Conservation (phyloP, 2,329 filamentous ascomycete genomes). For the Colletotrichum phormii region DNA sequence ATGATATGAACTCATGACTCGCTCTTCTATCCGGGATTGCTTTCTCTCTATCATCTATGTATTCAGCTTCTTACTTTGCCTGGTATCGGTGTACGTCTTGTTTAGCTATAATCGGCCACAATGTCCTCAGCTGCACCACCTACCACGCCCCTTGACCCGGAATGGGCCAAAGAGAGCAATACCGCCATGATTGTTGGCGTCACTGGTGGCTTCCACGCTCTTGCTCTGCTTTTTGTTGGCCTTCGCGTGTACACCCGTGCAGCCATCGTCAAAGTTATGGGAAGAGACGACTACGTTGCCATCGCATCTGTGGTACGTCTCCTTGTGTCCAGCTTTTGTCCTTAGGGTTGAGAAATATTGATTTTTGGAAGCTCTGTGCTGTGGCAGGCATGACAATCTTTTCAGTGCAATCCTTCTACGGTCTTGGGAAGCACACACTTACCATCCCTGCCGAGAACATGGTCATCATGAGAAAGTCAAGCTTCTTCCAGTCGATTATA, state of each 20-base stretch:
- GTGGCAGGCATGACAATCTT: constrained; percentile 48
- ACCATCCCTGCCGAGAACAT: constrained; percentile 48
- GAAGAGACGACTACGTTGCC: constrained; percentile 45
- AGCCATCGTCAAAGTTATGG: constrained; percentile 40
- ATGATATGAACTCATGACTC: background rate
- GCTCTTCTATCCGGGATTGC: background rate
- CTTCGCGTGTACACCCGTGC: constrained; percentile 38
- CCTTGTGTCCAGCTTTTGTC: background rate
- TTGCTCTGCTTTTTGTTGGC: constrained; percentile 38
- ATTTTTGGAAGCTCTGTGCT: constrained; percentile 41
- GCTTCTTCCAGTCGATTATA: constrained; percentile 59
- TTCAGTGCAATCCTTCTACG: constrained; percentile 54
- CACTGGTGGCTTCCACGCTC: constrained; percentile 38
- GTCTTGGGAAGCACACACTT: constrained; percentile 57
- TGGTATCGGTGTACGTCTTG: background rate
- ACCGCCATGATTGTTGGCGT: constrained; percentile 40
- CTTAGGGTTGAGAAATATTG: background rate
- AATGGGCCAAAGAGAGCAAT: constrained; percentile 43
- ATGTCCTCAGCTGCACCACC: constrained; percentile 11
- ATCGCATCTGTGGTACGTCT: constrained; percentile 40
- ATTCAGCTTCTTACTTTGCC: background rate
- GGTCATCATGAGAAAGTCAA: constrained; percentile 51
- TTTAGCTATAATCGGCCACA: background rate
- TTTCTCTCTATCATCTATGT: background rate
- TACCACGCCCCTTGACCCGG: constrained; percentile 31